Evolutionary conservation across 306 rosid species (phyloP).

Genomic region (Morella rubra): DNA sequence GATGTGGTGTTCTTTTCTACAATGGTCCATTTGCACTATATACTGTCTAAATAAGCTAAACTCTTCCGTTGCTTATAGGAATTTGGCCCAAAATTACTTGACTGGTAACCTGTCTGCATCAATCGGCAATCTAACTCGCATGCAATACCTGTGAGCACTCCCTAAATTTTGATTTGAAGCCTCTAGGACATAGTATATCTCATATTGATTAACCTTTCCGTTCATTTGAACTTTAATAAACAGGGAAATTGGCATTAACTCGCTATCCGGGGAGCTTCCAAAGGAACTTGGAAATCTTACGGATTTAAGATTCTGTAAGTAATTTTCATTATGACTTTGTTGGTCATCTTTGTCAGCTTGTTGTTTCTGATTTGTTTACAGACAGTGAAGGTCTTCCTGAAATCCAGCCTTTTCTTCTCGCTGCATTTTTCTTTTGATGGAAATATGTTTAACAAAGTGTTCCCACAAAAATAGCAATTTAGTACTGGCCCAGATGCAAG

Average conservation of each 20-base stretch:
- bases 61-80: constrained; percentile 39
- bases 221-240: constrained; percentile 6
- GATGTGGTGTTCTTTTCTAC: background rate
- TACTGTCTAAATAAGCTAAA: background rate
- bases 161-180: background rate
- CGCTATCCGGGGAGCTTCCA: constrained; percentile 73
- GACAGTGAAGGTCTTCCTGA: background rate
- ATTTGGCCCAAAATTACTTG: constrained; percentile 59
- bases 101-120: constrained; percentile 62
- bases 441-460: background rate
- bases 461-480: background rate
- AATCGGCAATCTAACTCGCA: constrained; percentile 56
- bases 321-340: background rate
- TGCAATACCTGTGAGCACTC: constrained; percentile 67
- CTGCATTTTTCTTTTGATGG: background rate
- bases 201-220: background rate
- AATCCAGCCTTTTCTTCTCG: background rate
- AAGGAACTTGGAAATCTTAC: constrained; percentile 67
- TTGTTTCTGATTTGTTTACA: background rate
- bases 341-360: background rate
- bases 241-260: constrained; percentile 62
- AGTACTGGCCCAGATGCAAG: background rate
- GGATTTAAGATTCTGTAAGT: constrained; percentile 47
- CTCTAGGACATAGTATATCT: background rate
- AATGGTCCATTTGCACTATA: background rate